Conservation (phyloP, 2,329 filamentous ascomycete species). For the Paraphaeosphaeria sporulosa region DNA sequence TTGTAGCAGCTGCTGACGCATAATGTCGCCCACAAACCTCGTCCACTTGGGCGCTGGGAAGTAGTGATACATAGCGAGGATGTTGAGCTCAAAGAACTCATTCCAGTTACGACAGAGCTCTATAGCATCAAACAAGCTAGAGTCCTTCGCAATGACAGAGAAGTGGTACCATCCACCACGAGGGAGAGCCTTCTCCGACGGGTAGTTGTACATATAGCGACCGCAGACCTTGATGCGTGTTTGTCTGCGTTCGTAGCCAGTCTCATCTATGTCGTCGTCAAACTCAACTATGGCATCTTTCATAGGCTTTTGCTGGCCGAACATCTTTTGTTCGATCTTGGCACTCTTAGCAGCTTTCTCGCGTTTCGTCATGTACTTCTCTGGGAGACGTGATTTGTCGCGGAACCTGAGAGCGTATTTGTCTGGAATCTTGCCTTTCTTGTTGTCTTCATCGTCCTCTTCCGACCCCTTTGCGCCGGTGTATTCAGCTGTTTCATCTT, state of each 20-base stretch:
- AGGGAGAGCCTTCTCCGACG: slow-evolving; percentile 56
- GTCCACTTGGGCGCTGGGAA: slow-evolving; percentile 59
- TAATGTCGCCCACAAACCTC: slow-evolving; percentile 50
- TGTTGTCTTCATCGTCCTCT: slow-evolving; percentile 3
- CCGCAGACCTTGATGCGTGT: slow-evolving; percentile 58
- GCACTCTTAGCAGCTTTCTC: slow-evolving; percentile 40
- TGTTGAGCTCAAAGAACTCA: slow-evolving; percentile 59
- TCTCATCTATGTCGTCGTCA: slow-evolving; percentile 46
- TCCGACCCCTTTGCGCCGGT: slow-evolving; percentile 14
- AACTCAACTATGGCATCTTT: slow-evolving; percentile 43
- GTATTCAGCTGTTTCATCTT: slow-evolving; percentile 31
- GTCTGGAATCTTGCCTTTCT: slow-evolving; percentile 12
- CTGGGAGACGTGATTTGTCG: slow-evolving; percentile 20
- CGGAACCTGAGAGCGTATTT: slow-evolving; percentile 17
- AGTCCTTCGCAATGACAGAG: slow-evolving; percentile 59
- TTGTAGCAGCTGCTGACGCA: slow-evolving; percentile 52
- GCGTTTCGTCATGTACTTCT: slow-evolving; percentile 39
- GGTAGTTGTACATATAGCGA: slow-evolving; percentile 60
- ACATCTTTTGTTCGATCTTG: not conserved
- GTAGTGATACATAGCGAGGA: slow-evolving; percentile 55
- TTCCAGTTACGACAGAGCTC: slow-evolving; percentile 60
- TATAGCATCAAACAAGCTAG: slow-evolving; percentile 53
- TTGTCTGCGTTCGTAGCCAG: slow-evolving; percentile 44
- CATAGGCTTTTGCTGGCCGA: slow-evolving; percentile 12
- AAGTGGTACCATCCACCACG: slow-evolving; percentile 61